These are phyloP conservation scores for Pyrrhoderma noxium DNA, from an alignment of 1,284 basidiomycete species.

Conservation along the genomic window DNA sequence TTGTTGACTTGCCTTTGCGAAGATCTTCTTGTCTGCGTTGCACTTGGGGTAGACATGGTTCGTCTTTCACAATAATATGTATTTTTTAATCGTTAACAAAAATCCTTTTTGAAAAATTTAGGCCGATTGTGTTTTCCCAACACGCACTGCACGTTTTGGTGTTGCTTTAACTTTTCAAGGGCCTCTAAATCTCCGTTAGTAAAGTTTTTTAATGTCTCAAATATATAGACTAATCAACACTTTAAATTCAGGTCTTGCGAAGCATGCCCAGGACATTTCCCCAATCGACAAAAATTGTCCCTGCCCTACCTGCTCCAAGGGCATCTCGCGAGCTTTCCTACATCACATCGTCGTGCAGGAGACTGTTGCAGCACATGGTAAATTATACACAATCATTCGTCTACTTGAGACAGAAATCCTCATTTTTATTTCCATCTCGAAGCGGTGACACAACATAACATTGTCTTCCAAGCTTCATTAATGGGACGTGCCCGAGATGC, in stretches of 20 bases:
- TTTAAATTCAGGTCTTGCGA: conserved; percentile 44
- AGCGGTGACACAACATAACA: conserved; percentile 76
- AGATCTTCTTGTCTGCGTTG: conserved; percentile 83
- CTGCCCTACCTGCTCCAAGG: conserved; percentile 67
- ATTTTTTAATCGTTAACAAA: not conserved
- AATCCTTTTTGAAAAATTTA: conserved; percentile 25
- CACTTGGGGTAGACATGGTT: conserved; percentile 86
- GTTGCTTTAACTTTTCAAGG: conserved; percentile 75
- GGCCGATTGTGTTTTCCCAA: conserved; percentile 88
- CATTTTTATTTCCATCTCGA: conserved; percentile 12
- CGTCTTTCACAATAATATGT: conserved; percentile 14
- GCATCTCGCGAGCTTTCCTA: conserved; percentile 61
- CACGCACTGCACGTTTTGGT: conserved; percentile 79
- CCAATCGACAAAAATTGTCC: conserved; percentile 71
- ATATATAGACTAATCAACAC: not conserved
- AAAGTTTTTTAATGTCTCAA: not conserved
- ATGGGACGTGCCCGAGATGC: conserved; percentile 76
- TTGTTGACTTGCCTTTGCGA: not conserved
- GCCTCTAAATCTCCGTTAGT: conserved; percentile 55
- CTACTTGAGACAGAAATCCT: conserved; percentile 14
- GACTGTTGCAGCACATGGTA: conserved; percentile 75
- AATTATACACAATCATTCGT: conserved; percentile 16
- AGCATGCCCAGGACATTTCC: conserved; percentile 57
- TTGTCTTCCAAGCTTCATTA: conserved; percentile 73
- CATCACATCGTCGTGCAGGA: conserved; percentile 70